Conservation (phyloP, 73 alveolate genomes). For the Tetrahymena thermophila region DNA sequence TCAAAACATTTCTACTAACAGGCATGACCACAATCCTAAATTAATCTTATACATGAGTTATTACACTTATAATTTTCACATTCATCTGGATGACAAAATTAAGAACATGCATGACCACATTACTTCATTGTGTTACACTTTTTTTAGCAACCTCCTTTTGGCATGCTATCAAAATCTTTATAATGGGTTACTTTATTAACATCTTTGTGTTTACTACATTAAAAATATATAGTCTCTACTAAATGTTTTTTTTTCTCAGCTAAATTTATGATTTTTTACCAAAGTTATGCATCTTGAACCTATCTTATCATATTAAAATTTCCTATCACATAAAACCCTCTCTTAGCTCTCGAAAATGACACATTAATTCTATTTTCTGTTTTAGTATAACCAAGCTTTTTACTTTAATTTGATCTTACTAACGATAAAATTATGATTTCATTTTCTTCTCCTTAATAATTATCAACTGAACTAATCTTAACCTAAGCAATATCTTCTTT, state of each 20-base stretch:
- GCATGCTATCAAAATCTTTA: neutral
- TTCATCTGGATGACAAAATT: conserved; percentile 21
- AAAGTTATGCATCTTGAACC: neutral
- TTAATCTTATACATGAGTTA: neutral
- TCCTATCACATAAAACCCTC: conserved; percentile 79
- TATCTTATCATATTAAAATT: conserved; percentile 62
- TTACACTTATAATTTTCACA: conserved; percentile 4
- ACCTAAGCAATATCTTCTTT: neutral
- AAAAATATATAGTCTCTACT: neutral
- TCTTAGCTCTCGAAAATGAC: conserved; percentile 84
- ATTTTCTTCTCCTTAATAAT: conserved; percentile 91
- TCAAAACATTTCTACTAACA: neutral
- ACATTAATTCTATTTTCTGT: conserved; percentile 80
- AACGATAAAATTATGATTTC: conserved; percentile 73
- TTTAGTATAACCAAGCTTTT: conserved; percentile 62
- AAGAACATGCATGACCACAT: conserved; percentile 34
- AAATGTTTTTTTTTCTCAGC: conserved; percentile 40
- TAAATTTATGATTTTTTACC: conserved; percentile 49
- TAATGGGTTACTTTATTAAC: neutral
- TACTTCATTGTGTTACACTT: neutral
- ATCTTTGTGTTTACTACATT: conserved; percentile 7
- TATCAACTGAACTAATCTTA: conserved; percentile 75
- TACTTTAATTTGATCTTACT: conserved; percentile 63
- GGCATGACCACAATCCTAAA: neutral
- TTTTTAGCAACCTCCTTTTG: conserved; percentile 5